These are phyloP conservation scores for Metschnikowia vanudenii DNA, from an alignment of 805 yeast species.

Conservation along the genomic window DNA sequence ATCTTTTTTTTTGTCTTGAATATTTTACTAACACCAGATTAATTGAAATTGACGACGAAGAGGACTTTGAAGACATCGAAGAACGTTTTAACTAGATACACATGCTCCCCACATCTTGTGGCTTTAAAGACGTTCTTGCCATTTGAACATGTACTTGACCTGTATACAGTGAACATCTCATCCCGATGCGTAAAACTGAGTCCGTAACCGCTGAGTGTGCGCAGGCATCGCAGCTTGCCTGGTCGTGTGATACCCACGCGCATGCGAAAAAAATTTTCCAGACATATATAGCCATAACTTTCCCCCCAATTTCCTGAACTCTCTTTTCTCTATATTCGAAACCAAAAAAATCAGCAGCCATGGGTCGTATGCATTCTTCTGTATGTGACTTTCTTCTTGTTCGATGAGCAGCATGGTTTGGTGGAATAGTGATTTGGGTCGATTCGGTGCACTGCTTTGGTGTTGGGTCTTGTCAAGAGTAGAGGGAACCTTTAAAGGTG, in stretches of 20 bases:
- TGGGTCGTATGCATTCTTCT: slow-evolving; percentile 99
- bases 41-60: slow-evolving; percentile 63
- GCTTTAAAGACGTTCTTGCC: neutral
- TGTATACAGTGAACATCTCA: neutral
- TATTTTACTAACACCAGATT: slow-evolving; percentile 39
- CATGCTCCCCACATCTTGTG: neutral
- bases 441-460: slow-evolving; percentile 24
- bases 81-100: slow-evolving; percentile 21
- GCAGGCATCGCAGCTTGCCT: slow-evolving; percentile 3
- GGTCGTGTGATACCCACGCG: slow-evolving; percentile 13
- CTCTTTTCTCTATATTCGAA: slow-evolving; percentile 12
- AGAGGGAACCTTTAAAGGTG: slow-evolving; percentile 17
- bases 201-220: neutral
- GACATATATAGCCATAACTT: slow-evolving; percentile 13
- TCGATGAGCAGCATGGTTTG: slow-evolving; percentile 17
- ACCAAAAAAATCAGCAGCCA: slow-evolving; percentile 55
- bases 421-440: slow-evolving; percentile 27
- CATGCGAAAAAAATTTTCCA: slow-evolving; percentile 22
- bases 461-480: slow-evolving; percentile 33
- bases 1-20: neutral
- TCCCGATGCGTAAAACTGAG: slow-evolving; percentile 5
- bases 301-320: neutral
- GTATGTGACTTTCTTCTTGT: slow-evolving; percentile 54
- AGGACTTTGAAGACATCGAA: slow-evolving; percentile 63
- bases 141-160: neutral